Percentiles rank a stretch among this genome's conserved stretches.
phyloP scores from a whole-genome alignment of 2,329 filamentous ascomycete genomes.

The Calonectria ilicicola region DNA sequence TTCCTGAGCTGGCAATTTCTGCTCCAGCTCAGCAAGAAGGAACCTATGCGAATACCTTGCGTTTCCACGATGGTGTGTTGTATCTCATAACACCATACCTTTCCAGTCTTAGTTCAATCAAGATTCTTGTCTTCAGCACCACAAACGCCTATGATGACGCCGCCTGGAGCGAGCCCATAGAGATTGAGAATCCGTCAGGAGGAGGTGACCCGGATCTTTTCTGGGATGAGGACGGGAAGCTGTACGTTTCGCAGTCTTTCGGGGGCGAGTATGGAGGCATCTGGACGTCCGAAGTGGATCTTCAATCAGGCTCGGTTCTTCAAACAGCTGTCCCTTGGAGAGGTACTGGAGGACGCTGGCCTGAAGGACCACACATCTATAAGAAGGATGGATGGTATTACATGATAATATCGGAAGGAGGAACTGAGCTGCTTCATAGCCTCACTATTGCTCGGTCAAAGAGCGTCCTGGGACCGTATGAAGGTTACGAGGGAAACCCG shows the following conservation, averaged over 20 bases:
- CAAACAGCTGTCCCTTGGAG: background rate
- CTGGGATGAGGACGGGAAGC: background rate
- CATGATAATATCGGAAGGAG: constrained; percentile 61
- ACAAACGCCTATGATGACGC: background rate
- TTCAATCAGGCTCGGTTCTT: background rate
- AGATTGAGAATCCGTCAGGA: background rate
- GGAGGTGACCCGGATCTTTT: background rate
- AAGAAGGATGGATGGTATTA: constrained; percentile 60
- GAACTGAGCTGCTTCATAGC: constrained; percentile 55
- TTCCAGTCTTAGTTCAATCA: background rate
- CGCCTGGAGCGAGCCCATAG: background rate
- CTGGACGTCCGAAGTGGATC: background rate
- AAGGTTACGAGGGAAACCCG: constrained; percentile 55
- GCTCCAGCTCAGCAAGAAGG: background rate
- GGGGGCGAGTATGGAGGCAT: background rate
- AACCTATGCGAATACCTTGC: background rate
- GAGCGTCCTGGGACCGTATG: constrained; percentile 56
- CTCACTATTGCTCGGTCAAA: constrained; percentile 57
- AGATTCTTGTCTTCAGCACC: background rate
- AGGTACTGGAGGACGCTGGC: constrained; percentile 55
- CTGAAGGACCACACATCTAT: constrained; percentile 54
- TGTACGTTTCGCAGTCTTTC: background rate
- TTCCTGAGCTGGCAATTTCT: background rate
- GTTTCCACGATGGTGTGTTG: background rate
- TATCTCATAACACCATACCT: background rate